These are phyloP conservation scores for Pulveroboletus sp. DNA, from an alignment of 768 basidiomycete species.

Conservation along the genomic window DNA sequence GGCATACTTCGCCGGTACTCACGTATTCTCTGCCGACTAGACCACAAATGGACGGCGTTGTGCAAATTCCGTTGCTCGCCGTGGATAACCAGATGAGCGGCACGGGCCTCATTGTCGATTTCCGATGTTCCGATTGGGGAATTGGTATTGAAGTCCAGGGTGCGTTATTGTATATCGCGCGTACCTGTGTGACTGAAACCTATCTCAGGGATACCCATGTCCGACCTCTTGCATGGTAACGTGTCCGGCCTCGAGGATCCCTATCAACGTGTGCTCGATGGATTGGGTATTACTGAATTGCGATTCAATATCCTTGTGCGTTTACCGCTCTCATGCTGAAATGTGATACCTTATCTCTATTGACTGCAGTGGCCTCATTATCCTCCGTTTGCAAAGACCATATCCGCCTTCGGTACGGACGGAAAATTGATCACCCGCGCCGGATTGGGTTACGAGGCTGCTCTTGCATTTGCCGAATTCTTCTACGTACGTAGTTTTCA, in stretches of 20 bases:
- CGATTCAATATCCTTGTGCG: conserved; percentile 24
- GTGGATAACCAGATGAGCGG: conserved; percentile 21
- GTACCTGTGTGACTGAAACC: neutral
- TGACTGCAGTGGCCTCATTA: conserved; percentile 26
- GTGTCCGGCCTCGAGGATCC: conserved; percentile 18
- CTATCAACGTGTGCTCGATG: conserved; percentile 20
- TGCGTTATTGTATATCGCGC: neutral
- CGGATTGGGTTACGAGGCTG: conserved; percentile 26
- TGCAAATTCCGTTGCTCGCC: conserved; percentile 22
- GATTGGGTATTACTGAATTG: conserved; percentile 13
- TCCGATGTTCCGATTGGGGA: conserved; percentile 21
- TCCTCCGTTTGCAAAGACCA: conserved; percentile 19
- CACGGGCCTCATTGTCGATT: conserved; percentile 18
- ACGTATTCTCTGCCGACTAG: conserved; percentile 19
- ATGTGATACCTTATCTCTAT: neutral
- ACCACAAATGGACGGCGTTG: conserved; percentile 18
- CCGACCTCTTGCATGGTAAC: conserved; percentile 22
- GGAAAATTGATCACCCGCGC: conserved; percentile 20
- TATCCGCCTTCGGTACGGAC: conserved; percentile 20
- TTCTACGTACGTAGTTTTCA: conserved; percentile 22
- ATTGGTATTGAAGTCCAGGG: conserved; percentile 22
- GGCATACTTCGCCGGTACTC: conserved; percentile 2
- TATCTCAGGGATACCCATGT: conserved; percentile 23
- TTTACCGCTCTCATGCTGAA: neutral
- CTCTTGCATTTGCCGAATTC: conserved; percentile 30